Evolutionary conservation across 345 rosid species (phyloP), one percentile per base, ranked within the genome.

Genomic region (Populus davidiana): DNA sequence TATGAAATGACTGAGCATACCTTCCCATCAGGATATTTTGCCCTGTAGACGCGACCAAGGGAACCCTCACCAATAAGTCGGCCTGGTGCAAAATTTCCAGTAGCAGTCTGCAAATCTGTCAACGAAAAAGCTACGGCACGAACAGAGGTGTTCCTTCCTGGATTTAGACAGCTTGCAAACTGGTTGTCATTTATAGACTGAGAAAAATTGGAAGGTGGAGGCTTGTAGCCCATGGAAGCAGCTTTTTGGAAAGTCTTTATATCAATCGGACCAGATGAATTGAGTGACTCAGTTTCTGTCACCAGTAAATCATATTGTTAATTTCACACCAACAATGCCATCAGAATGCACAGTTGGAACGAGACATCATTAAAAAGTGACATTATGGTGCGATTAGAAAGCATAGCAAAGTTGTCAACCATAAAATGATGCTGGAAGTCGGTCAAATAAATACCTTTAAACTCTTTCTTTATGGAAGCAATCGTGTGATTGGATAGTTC

Each of bases 41-140:
- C 98, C 79, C 75, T 85, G 36, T 96, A 96, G 64, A 91, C 96
- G 75, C 94, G 94, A 59, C 99, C 99, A 72, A 88, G 72, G 49
- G 90, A 78, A 71, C 98, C 99, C 88, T 90, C 90, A 31, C 98
- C 98, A 43, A 92, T 81, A 54, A 93, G 91, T 41, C 90, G 90
- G 54, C 85, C 86, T 0, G 86, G 77, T 4, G 94, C 90, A 81
- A 96, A 93, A 84, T 83, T 85, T 68, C 83, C 86, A 1, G 94
- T 90, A 6, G 94, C 89, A 39, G 81, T 81, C 88, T 87, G 93
- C 80, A 93, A 77, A 73, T 96, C 99, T 23, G 85, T 38, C 80
- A 92, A 82, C 33, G 87, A 3, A 82, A 88, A 91, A 27, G 82
- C 77, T 16, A 65, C 76, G 17, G 91, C 85, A 70, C 77, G 90